Conservation (phyloP, 306 rosid genomes). For the Sphenostylis stenocarpa region DNA sequence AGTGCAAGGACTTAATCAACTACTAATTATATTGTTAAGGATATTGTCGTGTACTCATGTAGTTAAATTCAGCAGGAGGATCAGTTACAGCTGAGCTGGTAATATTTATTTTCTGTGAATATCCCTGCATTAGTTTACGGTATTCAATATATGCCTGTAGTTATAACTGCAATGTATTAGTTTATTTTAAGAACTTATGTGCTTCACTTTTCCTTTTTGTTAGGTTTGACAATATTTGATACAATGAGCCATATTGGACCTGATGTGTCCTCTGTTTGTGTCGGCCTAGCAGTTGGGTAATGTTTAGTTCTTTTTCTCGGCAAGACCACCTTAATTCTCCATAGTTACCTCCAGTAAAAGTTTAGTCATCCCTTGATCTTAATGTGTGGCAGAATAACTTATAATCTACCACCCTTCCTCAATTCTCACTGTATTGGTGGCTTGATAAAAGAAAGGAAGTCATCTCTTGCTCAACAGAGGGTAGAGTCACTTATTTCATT, state of each 20-base stretch:
- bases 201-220: conserved; percentile 8
- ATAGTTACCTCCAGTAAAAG: too few species aligned
- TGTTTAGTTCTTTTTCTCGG: neutral
- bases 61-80: conserved; percentile 93
- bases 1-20: neutral
- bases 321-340: neutral
- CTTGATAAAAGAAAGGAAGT: too few species aligned
- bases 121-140: neutral
- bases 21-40: conserved; percentile 47
- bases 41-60: conserved; percentile 90
- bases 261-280: neutral
- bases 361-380: too few species aligned
- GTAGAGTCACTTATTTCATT: too few species aligned
- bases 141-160: too few species aligned
- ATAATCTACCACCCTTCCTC: too few species aligned
- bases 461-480: too few species aligned
- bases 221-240: neutral
- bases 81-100: conserved; percentile 94
- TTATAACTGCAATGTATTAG: too few species aligned
- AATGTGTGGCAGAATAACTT: too few species aligned
- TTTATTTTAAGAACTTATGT: neutral
- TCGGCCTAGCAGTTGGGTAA: neutral
- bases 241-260: conserved; percentile 6
- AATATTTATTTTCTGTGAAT: conserved; percentile 28
- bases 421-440: too few species aligned